Percentiles rank a stretch among this genome's conserved stretches.
phyloP scores from a whole-genome alignment of 371 early-diverging fungal genomes.

The Mortierella sp. region DNA sequence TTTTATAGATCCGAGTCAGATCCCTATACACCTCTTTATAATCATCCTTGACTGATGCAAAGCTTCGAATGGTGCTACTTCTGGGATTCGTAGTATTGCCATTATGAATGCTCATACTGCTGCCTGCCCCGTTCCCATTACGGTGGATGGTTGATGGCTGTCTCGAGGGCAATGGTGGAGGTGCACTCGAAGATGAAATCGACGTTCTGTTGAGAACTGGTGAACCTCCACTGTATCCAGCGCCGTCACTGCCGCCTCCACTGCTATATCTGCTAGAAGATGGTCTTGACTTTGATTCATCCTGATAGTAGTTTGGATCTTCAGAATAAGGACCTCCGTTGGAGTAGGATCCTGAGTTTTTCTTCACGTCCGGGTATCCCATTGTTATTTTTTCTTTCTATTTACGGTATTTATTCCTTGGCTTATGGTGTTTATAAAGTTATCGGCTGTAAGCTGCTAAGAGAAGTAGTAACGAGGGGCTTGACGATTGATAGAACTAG shows the following conservation, averaged over 20 bases:
- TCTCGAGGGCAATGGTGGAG: slow-evolving; percentile 33
- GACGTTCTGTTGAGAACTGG: slow-evolving; percentile 7
- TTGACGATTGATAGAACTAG: no score
- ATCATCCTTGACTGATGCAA: slow-evolving; percentile 51
- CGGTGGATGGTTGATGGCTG: slow-evolving; percentile 20
- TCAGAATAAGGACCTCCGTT: not conserved
- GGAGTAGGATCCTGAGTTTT: slow-evolving; percentile 10
- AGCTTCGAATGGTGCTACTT: not conserved
- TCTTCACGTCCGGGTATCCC: slow-evolving; percentile 37
- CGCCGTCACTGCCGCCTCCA: not conserved
- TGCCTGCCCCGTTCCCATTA: slow-evolving; percentile 4
- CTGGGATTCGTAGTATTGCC: no score
- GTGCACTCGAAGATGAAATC: slow-evolving; percentile 1
- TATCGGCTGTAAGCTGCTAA: no score
- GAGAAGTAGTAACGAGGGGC: no score
- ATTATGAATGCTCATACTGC: not conserved
- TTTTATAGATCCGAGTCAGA: slow-evolving; percentile 75
- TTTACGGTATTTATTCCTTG: no score
- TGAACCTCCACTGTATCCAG: slow-evolving; percentile 18
- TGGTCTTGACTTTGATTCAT: slow-evolving; percentile 42
- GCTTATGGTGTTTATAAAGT: no score
- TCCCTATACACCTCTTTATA: slow-evolving; percentile 73
- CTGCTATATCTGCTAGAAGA: slow-evolving; percentile 12
- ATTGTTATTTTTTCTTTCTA: slow-evolving; percentile 9
- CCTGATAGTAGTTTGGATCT: slow-evolving; percentile 3